phyloP scores from a whole-genome alignment of 2,329 filamentous ascomycete genomes.

The Purpureocillium lavendulum region DNA sequence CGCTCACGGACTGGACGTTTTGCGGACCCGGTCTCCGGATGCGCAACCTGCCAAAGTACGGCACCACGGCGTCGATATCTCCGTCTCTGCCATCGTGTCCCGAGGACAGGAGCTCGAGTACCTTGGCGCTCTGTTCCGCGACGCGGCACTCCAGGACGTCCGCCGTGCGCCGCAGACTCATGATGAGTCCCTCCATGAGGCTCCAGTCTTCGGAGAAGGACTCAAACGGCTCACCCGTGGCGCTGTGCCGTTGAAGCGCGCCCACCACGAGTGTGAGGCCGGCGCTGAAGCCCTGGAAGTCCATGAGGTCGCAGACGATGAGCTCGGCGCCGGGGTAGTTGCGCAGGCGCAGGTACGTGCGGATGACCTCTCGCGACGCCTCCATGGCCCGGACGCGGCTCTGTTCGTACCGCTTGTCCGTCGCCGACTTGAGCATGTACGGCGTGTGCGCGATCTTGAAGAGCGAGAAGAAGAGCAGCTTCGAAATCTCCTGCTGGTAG shows the following conservation, averaged over 20 bases:
- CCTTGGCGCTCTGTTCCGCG: conserved; percentile 4
- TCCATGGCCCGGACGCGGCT: conserved; percentile 29
- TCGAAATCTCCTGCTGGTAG: conserved; percentile 19
- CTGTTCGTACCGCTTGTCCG: conserved; percentile 25
- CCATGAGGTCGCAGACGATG: conserved; percentile 31
- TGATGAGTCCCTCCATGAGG: conserved; percentile 3
- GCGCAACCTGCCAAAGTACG: conserved; percentile 7
- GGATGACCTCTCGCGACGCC: conserved; percentile 30
- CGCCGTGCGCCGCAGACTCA: conserved; percentile 2
- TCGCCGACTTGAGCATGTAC: conserved; percentile 30
- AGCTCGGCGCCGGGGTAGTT: conserved; percentile 3
- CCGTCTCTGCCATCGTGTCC: conserved; percentile 1
- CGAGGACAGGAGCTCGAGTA: conserved; percentile 5
- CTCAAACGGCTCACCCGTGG: too few species aligned
- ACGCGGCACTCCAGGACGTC: conserved; percentile 6
- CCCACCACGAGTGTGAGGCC: conserved; percentile 34
- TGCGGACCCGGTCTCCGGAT: not conserved
- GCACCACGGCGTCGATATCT: conserved; percentile 3
- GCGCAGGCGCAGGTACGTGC: conserved; percentile 23
- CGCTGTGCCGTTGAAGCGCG: conserved; percentile 15
- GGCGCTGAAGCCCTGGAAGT: conserved; percentile 37
- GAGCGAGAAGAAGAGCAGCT: conserved; percentile 29
- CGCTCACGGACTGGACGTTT: not conserved
- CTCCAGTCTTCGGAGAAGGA: conserved; percentile 7
- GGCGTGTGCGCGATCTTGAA: conserved; percentile 35